Evolutionary conservation across 1,284 basidiomycete species (phyloP).

Genomic region (Ceratobasidium sp.): DNA sequence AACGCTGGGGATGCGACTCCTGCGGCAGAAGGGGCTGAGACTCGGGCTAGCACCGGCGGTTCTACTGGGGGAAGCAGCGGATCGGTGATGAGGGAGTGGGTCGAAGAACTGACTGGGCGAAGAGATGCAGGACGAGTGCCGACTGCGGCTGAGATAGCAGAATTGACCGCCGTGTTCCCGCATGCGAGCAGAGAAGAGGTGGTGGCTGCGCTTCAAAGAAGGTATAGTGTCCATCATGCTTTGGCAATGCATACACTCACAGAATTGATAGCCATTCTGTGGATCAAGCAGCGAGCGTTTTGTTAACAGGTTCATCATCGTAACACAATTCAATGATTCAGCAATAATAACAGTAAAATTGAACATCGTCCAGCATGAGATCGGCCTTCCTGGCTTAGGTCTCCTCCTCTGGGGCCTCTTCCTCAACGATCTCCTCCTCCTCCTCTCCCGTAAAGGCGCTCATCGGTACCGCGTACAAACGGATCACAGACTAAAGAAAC

Average conservation of each 20-base stretch:
- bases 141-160: conserved; percentile 76
- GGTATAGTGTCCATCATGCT: conserved; percentile 62
- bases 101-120: conserved; percentile 78
- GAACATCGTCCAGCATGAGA: neutral
- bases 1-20: conserved; percentile 3
- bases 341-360: neutral
- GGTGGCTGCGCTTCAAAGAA: conserved; percentile 81
- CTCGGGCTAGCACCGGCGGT: neutral
- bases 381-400: neutral
- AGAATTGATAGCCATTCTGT: conserved; percentile 68
- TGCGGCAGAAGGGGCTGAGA: neutral
- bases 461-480: conserved; percentile 91
- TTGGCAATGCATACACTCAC: conserved; percentile 39
- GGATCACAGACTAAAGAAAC: conserved; percentile 81
- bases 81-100: conserved; percentile 82
- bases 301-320: conserved; percentile 53
- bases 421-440: conserved; percentile 64
- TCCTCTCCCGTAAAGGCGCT: conserved; percentile 81
- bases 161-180: conserved; percentile 84
- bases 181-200: conserved; percentile 77
- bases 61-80: conserved; percentile 45
- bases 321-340: conserved; percentile 25
- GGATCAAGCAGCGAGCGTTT: conserved; percentile 82
- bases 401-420: conserved; percentile 46
- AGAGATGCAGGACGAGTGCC: conserved; percentile 68